phyloP scores from a whole-genome alignment of 108 stramenopile species.

The Heterococcus sp. region DNA sequence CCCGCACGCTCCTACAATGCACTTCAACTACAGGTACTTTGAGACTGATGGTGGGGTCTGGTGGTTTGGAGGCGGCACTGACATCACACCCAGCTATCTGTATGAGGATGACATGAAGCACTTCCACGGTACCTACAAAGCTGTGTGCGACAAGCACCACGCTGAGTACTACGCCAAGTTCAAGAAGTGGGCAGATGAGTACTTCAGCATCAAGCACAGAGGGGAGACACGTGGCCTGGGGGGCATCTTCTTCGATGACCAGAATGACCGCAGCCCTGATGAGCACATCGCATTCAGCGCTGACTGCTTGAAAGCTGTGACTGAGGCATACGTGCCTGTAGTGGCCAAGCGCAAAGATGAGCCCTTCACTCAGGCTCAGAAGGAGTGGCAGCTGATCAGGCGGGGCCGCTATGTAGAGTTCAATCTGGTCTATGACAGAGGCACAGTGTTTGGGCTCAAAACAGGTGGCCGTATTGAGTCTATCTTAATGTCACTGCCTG shows the following conservation, averaged over 20 bases:
- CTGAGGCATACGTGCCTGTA: conserved; percentile 86
- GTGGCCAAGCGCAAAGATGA: conserved; percentile 47
- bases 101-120: conserved; percentile 92
- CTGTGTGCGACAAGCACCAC: conserved; percentile 95
- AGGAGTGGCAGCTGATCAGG: conserved; percentile 94
- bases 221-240: conserved; percentile 94
- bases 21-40: conserved; percentile 99
- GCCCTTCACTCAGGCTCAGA: conserved; percentile 67
- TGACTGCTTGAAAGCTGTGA: conserved; percentile 79
- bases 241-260: conserved; percentile 98
- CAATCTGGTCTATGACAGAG: conserved; percentile 98
- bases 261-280: conserved; percentile 86
- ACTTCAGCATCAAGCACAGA: conserved; percentile 87
- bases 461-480: conserved; percentile 96
- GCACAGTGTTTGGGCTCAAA: conserved; percentile 96
- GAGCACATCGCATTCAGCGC: conserved; percentile 75
- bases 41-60: conserved; percentile 97
- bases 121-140: conserved; percentile 96
- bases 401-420: conserved; percentile 87
- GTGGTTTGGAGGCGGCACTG: conserved; percentile 99
- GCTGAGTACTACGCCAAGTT: conserved; percentile 89
- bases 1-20: conserved; percentile 94
- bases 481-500: conserved; percentile 97
- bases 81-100: conserved; percentile 96
- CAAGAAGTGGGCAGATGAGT: conserved; percentile 97